Evolutionary conservation across 1,284 basidiomycete species (phyloP).

Genomic region (Mycena sp.): DNA sequence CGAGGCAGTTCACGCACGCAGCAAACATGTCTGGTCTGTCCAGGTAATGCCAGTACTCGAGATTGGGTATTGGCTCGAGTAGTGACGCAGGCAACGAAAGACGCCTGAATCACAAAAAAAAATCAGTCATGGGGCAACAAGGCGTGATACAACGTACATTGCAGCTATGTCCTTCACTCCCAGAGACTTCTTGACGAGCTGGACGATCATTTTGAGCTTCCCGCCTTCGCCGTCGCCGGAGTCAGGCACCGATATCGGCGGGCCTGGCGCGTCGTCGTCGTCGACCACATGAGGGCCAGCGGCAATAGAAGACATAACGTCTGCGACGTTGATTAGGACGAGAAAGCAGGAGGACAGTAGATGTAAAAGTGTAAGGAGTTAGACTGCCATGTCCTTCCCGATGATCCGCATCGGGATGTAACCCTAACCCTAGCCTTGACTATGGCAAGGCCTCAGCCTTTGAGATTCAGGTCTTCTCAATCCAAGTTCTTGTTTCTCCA

Average conservation of each 20-base stretch:
- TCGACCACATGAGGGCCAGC: slow-evolving; percentile 23
- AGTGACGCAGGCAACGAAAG: slow-evolving; percentile 90
- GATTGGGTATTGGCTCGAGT: slow-evolving; percentile 91
- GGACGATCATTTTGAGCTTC: slow-evolving; percentile 90
- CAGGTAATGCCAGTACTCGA: slow-evolving; percentile 96
- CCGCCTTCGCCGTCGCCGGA: slow-evolving; percentile 84
- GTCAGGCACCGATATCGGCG: slow-evolving; percentile 79
- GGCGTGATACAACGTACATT: slow-evolving; percentile 65
- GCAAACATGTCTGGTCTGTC: slow-evolving; percentile 94
- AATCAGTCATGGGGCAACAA: slow-evolving; percentile 14
- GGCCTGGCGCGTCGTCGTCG: slow-evolving; percentile 67
- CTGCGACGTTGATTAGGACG: neutral
- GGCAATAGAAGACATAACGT: slow-evolving; percentile 18
- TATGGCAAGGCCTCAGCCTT: too few relatives aligned
- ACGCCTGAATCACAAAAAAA: slow-evolving; percentile 60
- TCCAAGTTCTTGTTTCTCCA: too few relatives aligned
- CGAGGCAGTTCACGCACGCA: slow-evolving; percentile 62
- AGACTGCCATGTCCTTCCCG: neutral
- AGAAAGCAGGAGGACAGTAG: slow-evolving; percentile 2
- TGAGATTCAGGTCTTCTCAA: too few relatives aligned
- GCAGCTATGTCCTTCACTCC: slow-evolving; percentile 93
- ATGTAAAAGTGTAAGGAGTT: neutral
- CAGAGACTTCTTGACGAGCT: slow-evolving; percentile 87
- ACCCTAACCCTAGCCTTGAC: too few relatives aligned
- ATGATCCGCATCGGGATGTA: slow-evolving; percentile 25